Base-by-base conservation (phyloP, 2,329 filamentous ascomycete species). In the Phoma sp. region DNA sequence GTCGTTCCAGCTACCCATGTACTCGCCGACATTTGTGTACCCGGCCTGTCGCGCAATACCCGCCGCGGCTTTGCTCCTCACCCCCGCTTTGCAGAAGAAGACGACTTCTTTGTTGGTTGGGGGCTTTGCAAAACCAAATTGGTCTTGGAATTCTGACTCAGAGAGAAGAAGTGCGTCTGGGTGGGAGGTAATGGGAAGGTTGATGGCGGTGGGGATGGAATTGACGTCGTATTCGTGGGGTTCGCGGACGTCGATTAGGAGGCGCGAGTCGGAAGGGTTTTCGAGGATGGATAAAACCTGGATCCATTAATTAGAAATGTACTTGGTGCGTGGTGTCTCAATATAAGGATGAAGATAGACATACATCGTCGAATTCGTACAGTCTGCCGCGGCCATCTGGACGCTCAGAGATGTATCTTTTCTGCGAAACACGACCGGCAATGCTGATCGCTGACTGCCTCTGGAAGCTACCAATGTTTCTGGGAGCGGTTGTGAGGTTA, bases 1-100 rank as follows among this genome's bases (percentile, higher is more conserved):
- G 72, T 98, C 94, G 61, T 90, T 60, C 88, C 88, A 93, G 71
- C 87, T 90, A 1, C 90, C 90, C 2, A 82, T 79, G 70, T 91
- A 94, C 77, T 92, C 89, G 19, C 85, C 85, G 0, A 90, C 85
- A 7, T 82, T 84, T 84, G 78, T 77, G 82, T 89, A 98, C 51
- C 94, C 94, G 2, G 87, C 88, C 71, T 90, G 84, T 65, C 81
- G 80, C 27, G 95, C 95, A 74, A 97, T 76, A 61, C 84, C 82
- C 6, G 92, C 92, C 6, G 93, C 93, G 0, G 90, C 85, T 40
- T 82, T 81, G 65, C 91, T 92, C 71, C 95, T 82, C 61, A 98
- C 91, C 2, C 95, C 95, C 0, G 93, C 88, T 79, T 92, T 96
- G 78, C 95, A 99, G 76, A 96, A 98, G 69, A 98, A 95, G 4